Conservation (phyloP, 305 asterid genomes). For the Solanum hybrid region DNA sequence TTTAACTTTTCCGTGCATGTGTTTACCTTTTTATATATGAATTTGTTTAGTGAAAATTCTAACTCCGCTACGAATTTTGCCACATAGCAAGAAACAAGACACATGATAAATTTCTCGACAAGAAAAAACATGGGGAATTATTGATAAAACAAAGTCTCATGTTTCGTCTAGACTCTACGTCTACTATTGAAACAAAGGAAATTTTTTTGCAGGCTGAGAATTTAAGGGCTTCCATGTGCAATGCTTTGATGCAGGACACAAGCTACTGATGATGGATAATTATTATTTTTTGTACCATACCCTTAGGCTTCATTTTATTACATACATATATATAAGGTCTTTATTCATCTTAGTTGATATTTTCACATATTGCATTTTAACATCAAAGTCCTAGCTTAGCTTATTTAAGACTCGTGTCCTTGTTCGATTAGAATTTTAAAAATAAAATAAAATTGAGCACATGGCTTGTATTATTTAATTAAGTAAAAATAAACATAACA, state of each 20-base stretch:
- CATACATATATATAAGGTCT: background rate
- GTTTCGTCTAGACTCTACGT: background rate
- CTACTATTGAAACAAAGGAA: background rate
- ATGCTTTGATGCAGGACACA: constrained; percentile 4
- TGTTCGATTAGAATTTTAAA: too few species aligned
- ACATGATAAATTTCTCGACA: constrained; percentile 11
- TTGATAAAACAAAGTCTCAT: background rate
- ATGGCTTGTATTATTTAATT: too few species aligned
- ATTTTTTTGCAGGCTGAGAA: background rate
- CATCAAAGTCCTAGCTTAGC: background rate
- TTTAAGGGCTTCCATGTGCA: background rate
- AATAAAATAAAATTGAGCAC: too few species aligned
- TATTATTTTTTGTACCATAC: background rate
- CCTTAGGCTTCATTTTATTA: background rate
- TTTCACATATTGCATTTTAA: background rate
- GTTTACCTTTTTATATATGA: background rate
- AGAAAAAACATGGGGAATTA: background rate
- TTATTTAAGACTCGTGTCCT: background rate
- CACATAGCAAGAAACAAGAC: background rate
- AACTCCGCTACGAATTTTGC: background rate
- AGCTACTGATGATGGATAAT: background rate
- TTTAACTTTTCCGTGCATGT: background rate
- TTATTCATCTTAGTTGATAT: background rate
- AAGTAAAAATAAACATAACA: too few species aligned
- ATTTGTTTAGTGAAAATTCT: too few species aligned